Percentiles rank a stretch among this genome's conserved stretches.
Conservation (phyloP, 495 filamentous ascomycete species). For the Podospora sp. region DNA sequence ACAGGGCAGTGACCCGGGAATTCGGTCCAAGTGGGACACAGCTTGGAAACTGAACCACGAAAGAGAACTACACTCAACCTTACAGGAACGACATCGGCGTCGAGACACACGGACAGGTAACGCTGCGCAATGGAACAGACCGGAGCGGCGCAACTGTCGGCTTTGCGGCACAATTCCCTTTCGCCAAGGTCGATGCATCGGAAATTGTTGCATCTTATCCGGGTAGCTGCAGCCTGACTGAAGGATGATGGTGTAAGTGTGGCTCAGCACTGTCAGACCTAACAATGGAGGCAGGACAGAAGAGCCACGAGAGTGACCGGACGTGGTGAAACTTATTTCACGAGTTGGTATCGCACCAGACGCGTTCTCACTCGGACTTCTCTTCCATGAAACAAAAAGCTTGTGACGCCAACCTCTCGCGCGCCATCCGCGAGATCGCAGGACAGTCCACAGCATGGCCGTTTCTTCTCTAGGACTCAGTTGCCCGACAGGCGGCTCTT, state of each 20-base stretch:
- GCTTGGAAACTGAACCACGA: too few relatives aligned
- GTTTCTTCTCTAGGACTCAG: slow-evolving; percentile 27
- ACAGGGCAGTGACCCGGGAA: not conserved
- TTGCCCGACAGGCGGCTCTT: slow-evolving; percentile 34
- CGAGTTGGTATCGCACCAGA: not conserved
- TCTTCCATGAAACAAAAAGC: not conserved
- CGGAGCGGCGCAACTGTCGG: not conserved
- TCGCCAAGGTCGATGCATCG: not conserved
- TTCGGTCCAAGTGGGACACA: not conserved
- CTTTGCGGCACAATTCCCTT: not conserved
- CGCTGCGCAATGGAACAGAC: not conserved
- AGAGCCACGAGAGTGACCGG: not conserved
- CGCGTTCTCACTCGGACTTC: not conserved
- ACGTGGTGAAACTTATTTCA: not conserved
- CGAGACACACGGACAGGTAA: not conserved
- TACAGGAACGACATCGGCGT: not conserved
- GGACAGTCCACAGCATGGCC: slow-evolving; percentile 1
- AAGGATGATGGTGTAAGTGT: not conserved
- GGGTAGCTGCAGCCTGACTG: not conserved
- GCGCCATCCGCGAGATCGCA: not conserved
- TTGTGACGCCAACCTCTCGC: not conserved
- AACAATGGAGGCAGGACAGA: not conserved
- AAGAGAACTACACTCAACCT: not conserved
- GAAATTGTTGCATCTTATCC: not conserved
- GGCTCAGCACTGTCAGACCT: not conserved